Percentiles rank a stretch among this genome's conserved stretches.
Conservation (phyloP, 2,329 filamentous ascomycete species). For the Fusarium sp. region DNA sequence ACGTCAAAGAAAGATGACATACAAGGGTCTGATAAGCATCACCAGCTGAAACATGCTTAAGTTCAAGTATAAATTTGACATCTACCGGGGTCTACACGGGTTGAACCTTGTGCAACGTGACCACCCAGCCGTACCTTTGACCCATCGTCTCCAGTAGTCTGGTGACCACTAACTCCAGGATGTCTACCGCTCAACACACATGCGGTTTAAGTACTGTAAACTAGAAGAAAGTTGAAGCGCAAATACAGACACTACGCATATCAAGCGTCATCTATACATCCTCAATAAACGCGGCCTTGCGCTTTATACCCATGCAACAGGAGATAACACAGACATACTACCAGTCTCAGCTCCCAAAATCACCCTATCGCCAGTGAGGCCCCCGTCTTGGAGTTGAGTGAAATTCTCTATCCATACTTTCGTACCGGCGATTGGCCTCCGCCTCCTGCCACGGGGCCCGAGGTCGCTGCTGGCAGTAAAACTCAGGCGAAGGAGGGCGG, state of each 20-base stretch:
- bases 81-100: not conserved
- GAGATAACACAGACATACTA: not conserved
- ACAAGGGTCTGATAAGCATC: not conserved
- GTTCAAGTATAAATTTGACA: not conserved
- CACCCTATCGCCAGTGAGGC: not conserved
- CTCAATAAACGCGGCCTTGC: not conserved
- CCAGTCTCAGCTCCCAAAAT: not conserved
- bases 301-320: not conserved
- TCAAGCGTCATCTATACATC: no score
- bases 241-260: not conserved
- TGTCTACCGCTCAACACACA: not conserved
- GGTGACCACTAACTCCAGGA: not conserved
- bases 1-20: not conserved
- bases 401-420: not conserved
- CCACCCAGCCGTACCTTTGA: not conserved
- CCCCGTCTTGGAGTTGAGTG: not conserved
- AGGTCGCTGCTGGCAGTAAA: not conserved
- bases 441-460: not conserved
- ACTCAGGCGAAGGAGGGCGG: not conserved
- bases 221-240: not conserved
- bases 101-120: constrained; percentile 1
- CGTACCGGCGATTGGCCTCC: not conserved
- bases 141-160: not conserved
- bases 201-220: not conserved
- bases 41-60: constrained; percentile 7